A percentile compares a stretch with the other conserved stretches of the same genome.
phyloP scores from a whole-genome alignment of 1,284 basidiomycete genomes.

The Puccinia brachypodii region DNA sequence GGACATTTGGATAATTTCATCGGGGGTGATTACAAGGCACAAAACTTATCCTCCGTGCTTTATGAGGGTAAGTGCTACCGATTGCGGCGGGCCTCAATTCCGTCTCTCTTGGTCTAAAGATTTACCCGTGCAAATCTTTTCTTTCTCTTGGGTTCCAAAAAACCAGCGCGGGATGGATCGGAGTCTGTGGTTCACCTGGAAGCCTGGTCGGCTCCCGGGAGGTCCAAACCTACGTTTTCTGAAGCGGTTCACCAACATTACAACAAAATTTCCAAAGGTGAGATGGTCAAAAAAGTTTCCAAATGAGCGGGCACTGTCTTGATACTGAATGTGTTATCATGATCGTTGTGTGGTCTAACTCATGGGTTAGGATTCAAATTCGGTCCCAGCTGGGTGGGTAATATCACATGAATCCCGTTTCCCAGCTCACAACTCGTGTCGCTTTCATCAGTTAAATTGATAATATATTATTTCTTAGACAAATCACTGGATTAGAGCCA shows the following conservation, averaged over 20 bases:
- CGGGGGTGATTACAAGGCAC: constrained; percentile 71
- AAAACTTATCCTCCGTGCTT: constrained; percentile 76
- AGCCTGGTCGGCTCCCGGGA: constrained; percentile 81
- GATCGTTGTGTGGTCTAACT: too few species aligned
- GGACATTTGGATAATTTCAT: constrained; percentile 53
- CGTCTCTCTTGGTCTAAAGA: background rate
- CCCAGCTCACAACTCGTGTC: background rate
- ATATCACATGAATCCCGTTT: background rate
- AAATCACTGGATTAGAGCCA: constrained; percentile 92
- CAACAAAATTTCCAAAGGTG: constrained; percentile 67
- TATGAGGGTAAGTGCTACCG: constrained; percentile 69
- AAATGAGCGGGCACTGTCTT: too few species aligned
- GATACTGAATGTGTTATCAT: too few species aligned
- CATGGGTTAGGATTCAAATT: constrained; percentile 1
- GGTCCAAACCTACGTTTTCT: constrained; percentile 75
- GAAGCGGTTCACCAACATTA: constrained; percentile 80
- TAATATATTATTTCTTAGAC: background rate
- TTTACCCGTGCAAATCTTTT: background rate
- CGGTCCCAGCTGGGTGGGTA: constrained; percentile 27
- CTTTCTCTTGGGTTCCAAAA: background rate
- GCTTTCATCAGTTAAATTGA: background rate
- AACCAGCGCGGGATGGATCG: constrained; percentile 25
- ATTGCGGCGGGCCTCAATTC: too few species aligned
- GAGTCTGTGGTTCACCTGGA: constrained; percentile 66
- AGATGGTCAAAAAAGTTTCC: too few species aligned